Evolutionary conservation across 306 rosid species (phyloP).

Genomic region (Gastrolobium bilobum): DNA sequence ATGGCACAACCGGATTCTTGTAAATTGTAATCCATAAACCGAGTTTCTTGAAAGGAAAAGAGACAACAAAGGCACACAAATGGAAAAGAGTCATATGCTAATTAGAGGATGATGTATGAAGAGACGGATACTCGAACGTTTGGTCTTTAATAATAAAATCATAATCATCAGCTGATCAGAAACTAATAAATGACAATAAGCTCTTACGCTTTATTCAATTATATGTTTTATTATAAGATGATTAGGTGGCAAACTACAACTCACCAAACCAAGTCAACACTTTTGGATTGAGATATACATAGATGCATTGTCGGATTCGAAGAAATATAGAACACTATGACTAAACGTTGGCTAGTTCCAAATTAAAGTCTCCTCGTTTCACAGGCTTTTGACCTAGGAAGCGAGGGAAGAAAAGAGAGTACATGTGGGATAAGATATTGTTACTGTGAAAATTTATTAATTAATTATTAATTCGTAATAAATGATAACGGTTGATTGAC

Average conservation of each 20-base stretch:
- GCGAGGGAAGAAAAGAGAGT: too few species aligned
- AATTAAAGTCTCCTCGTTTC: background rate
- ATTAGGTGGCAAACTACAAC: constrained; percentile 13
- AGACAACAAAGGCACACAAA: constrained; percentile 20
- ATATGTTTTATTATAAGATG: background rate
- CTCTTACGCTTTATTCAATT: background rate
- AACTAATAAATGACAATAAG: background rate
- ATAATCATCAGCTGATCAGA: background rate
- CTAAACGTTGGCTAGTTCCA: background rate
- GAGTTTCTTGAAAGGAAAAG: constrained; percentile 31
- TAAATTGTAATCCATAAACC: background rate
- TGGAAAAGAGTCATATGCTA: background rate
- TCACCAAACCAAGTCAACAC: constrained; percentile 23
- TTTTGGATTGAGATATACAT: background rate
- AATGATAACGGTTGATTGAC: too few species aligned
- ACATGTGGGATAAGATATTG: too few species aligned
- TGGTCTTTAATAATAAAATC: background rate
- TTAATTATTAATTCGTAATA: too few species aligned
- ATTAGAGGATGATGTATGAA: background rate
- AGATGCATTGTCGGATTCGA: background rate
- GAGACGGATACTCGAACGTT: background rate
- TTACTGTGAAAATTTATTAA: too few species aligned
- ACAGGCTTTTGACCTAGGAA: too few species aligned
- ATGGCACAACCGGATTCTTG: background rate
- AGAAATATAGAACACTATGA: background rate